Evolutionary conservation across 768 basidiomycete species (phyloP), one percentile per base, ranked within the genome.

Genomic region (Mycena metata): DNA sequence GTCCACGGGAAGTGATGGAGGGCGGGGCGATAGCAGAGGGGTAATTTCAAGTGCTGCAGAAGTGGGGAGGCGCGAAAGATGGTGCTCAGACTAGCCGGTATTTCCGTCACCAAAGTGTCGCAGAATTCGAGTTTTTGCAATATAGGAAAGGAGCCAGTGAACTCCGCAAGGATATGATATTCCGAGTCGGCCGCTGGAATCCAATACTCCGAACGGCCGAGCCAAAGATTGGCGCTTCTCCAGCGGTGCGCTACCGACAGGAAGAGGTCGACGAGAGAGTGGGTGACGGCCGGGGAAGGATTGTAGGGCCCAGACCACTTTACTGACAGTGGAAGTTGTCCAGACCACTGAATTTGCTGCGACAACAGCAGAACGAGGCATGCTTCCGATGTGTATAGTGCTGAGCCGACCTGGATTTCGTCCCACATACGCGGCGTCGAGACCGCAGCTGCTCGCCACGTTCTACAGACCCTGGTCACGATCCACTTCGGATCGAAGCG

Each of bases 361-460:
- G 60, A 33, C 15, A 62, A 24, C 49, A 62, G 30, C 1, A n/a
- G 26, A 42, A 52, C 10, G 39, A 42, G 26, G 42, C 41, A 23
- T 1, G 35, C 21, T 1, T 26, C 39, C 4, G 17, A 23, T 3
- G 26, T 9, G n/a, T 43, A n/a, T 5, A 10, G 36, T 21, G 42
- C 36, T 23, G 24, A 16, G 24, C 36, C 7, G 19, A 26, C 13
- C 46, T 21, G 21, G 19, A 55, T 46, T n/a, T 55, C 10, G 7
- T 33, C 52, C 61, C 61, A 63, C n/a, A 43, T 26, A 8, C 61
- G 43, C 30, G 61, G 61, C n/a, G 51, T 63, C 16, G 61, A 63
- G 9, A 15, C 17, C 49, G 51, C 61, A 2, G 54, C 50, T 7
- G 49, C 52, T 2, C 61, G 41, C 61, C 61, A 55, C 3, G n/a